Percentiles rank a stretch among this genome's conserved stretches.
These are phyloP conservation scores for Carpinus viminea DNA, from an alignment of 306 rosid species.

Conservation along the genomic window DNA sequence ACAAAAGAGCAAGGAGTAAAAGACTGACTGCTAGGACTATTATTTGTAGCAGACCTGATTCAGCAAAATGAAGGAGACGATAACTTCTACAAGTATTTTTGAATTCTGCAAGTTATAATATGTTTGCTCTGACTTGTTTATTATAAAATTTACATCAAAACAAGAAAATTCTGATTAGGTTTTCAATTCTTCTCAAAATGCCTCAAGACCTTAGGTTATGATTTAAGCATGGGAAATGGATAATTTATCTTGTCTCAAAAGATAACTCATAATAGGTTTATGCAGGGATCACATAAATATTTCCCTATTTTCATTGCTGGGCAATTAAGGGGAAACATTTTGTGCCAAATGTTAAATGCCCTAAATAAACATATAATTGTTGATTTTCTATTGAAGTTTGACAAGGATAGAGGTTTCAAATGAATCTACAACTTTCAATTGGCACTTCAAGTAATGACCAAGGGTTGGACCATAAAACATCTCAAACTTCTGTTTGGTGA, in stretches of 20 bases:
- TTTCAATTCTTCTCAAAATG: not conserved
- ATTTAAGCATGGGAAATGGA: not conserved
- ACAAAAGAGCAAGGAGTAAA: no score
- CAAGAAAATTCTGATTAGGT: no score
- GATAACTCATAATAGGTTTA: not conserved
- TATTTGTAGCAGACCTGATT: no score
- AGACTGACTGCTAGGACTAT: no score
- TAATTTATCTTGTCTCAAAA: not conserved
- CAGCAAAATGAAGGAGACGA: no score
- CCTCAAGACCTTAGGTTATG: not conserved
- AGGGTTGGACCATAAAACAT: slow-evolving; percentile 11
- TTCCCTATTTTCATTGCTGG: not conserved
- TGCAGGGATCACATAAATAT: not conserved
- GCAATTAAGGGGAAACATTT: not conserved
- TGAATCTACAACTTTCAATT: slow-evolving; percentile 59
- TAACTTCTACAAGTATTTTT: no score
- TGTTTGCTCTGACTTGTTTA: no score
- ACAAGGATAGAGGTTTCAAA: slow-evolving; percentile 37
- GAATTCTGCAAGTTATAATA: no score
- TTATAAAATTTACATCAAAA: no score
- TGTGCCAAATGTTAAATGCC: not conserved
- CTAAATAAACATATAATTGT: not conserved
- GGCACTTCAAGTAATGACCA: slow-evolving; percentile 27
- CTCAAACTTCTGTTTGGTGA: slow-evolving; percentile 69
- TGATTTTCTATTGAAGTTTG: not conserved